These are phyloP conservation scores for Alternaria incomplexa DNA, from an alignment of 2,329 filamentous ascomycete genomes.

Conservation along the genomic window DNA sequence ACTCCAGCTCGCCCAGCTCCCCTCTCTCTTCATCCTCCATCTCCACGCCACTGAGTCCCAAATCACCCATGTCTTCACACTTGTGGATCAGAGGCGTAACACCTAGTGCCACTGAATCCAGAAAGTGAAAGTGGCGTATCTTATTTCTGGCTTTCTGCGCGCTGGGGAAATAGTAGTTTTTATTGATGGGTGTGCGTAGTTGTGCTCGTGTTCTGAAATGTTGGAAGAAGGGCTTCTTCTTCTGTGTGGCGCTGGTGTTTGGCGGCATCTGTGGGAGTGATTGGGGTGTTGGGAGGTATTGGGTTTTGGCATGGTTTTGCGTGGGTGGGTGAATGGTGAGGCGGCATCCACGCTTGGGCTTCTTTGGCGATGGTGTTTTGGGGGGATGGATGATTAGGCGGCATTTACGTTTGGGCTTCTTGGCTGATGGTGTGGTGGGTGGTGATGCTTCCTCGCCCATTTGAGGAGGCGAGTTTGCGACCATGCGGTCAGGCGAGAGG, in stretches of 20 bases:
- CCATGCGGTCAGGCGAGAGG: background rate
- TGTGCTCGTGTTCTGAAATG: background rate
- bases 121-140: background rate
- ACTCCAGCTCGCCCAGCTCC: background rate
- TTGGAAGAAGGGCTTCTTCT: background rate
- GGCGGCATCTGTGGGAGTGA: background rate
- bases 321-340: background rate
- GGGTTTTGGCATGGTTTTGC: background rate
- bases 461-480: background rate
- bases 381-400: background rate
- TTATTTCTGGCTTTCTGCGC: background rate
- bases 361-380: background rate
- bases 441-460: background rate
- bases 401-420: background rate
- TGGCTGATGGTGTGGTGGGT: background rate
- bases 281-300: background rate
- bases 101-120: background rate
- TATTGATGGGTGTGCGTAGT: background rate
- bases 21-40: background rate
- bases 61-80: background rate
- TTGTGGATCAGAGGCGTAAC: background rate
- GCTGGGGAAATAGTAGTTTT: background rate
- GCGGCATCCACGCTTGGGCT: background rate
- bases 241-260: background rate
- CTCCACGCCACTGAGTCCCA: background rate